Evolutionary conservation across 148 eudicot genomes (phyloP), one percentile per base, ranked within the genome.

Genomic region (Simmondsia chinensis): DNA sequence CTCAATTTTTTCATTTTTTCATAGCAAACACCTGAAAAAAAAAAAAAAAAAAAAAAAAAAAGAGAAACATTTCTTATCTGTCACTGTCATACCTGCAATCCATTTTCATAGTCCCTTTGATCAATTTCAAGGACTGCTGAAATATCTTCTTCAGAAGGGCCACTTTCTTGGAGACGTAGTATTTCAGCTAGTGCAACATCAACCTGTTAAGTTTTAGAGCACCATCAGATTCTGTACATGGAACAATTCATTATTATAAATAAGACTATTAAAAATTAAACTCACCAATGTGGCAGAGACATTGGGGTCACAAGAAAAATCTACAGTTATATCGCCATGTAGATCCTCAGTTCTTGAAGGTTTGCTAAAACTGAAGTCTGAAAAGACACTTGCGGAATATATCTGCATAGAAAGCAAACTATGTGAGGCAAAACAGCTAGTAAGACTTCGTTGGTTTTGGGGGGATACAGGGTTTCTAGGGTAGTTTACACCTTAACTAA

Each of bases 31-130:
- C n/a, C n/a, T n/a, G n/a, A n/a, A n/a, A n/a, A n/a, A n/a, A n/a
- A n/a, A n/a, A n/a, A n/a, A n/a, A n/a, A n/a, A n/a, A 45, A 5
- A 28, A 28, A 9, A 35, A 23, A 8, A 11, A 19, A 21, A 19
- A 28, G 6, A 11, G 32, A 24, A 4, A 4, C 9, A 2, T 11
- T 52, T 16, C 9, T 4, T n/a, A 12, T 46, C 1, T 21, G 20
- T 44, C 0, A 15, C 1, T 21, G 20, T 44, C 0, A 15, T 7
- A 83, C 86, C 83, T 83, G 86, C 31, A 77, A 56, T 58, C 86
- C 96, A 74, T 87, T 87, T 63, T 87, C 96, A 68, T 87, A 83
- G 41, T 78, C 70, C 44, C 96, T 80, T 66, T 79, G 96, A 51
- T 87, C 96, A 50, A 87, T 83, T 66, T 87, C 96, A 59, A 83